Percentiles rank a stretch among this genome's conserved stretches.
phyloP scores from a whole-genome alignment of 345 rosid genomes.

The Gossypium mustelinum region DNA sequence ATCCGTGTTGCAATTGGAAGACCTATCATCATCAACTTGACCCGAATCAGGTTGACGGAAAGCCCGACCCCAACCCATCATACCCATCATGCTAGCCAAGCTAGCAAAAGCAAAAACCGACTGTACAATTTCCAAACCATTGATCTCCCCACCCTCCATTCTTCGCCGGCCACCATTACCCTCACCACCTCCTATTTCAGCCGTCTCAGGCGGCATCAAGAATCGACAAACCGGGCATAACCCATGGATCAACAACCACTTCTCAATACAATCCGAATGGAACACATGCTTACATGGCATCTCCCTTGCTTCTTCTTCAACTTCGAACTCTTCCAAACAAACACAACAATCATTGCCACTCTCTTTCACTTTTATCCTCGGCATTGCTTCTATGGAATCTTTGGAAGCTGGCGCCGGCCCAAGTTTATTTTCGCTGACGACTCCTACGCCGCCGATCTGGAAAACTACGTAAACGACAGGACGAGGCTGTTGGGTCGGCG shows the following conservation, averaged over 20 bases:
- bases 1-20: neutral
- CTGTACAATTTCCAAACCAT: neutral
- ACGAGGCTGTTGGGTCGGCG: neutral
- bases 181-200: neutral
- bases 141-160: neutral
- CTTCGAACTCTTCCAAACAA: constrained; percentile 19
- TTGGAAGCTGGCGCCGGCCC: constrained; percentile 19
- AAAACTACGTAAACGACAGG: neutral
- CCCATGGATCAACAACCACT: constrained; percentile 20
- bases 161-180: neutral
- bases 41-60: neutral
- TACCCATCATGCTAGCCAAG: neutral
- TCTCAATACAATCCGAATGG: constrained; percentile 21
- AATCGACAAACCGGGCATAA: constrained; percentile 20
- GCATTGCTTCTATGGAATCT: constrained; percentile 22
- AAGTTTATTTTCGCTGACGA: neutral
- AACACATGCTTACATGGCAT: constrained; percentile 28
- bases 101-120: neutral
- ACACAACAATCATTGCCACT: constrained; percentile 11
- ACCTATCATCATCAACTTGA: neutral
- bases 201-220: constrained; percentile 3
- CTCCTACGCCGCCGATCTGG: neutral
- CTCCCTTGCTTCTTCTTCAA: constrained; percentile 11
- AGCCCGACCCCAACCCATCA: neutral
- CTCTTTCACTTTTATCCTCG: neutral